phyloP scores from a whole-genome alignment of 441 rosid species.

The Syzygium malaccense region DNA sequence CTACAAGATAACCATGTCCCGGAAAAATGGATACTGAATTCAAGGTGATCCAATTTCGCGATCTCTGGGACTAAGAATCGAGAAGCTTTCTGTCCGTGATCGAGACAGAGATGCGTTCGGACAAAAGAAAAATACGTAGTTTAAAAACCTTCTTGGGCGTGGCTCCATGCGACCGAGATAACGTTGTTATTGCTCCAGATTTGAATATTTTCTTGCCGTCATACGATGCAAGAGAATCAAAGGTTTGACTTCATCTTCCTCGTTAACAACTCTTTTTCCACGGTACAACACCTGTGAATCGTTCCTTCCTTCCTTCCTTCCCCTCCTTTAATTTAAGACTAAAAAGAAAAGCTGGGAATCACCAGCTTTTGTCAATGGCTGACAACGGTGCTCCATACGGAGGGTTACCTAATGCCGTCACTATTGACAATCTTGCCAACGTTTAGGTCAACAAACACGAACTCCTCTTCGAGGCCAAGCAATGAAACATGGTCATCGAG shows the following conservation, averaged over 20 bases:
- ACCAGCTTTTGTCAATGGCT: background rate
- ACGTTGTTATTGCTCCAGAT: background rate
- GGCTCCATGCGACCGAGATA: background rate
- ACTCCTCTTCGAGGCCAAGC: background rate
- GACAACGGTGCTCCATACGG: background rate
- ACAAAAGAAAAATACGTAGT: background rate
- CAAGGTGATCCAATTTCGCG: background rate
- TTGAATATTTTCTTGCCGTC: background rate
- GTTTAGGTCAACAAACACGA: constrained; percentile 1
- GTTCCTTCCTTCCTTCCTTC: background rate
- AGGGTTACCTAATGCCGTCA: background rate
- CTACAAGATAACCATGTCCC: background rate
- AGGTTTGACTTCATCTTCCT: background rate
- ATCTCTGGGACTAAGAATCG: background rate
- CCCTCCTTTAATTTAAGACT: background rate
- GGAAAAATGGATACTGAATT: background rate
- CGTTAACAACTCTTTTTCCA: background rate
- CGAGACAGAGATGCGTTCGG: background rate
- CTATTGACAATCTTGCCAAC: background rate
- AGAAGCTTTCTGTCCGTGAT: background rate
- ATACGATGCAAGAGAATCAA: background rate
- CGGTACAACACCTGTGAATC: background rate
- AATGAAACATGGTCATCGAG: background rate
- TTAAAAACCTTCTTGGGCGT: background rate
- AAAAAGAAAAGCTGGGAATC: background rate